Percentiles rank a stretch among this genome's conserved stretches.
These are phyloP conservation scores for Penicillium turbatum DNA, from an alignment of 495 filamentous ascomycete species.

Conservation along the genomic window DNA sequence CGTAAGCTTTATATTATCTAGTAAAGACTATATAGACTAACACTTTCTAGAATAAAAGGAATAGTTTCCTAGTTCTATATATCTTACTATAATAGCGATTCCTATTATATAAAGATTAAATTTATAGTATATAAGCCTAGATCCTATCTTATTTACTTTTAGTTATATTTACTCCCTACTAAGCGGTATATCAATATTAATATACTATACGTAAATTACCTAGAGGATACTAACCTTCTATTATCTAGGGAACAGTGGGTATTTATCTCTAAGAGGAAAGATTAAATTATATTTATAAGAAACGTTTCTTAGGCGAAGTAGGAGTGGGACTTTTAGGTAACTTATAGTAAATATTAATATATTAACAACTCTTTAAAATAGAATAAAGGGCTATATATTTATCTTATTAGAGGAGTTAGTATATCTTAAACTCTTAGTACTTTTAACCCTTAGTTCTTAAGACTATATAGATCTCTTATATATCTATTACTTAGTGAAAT, in stretches of 20 bases:
- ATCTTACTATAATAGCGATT: no score
- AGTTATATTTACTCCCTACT: slow-evolving; percentile 1
- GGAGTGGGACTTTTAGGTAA: neutral
- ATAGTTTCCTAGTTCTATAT: no score
- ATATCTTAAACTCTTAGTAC: neutral
- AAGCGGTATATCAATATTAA: neutral
- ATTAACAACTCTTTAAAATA: neutral
- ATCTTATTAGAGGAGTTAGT: neutral
- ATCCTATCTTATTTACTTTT: no score
- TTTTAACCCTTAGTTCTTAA: no score
- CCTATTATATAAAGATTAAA: no score
- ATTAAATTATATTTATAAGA: neutral
- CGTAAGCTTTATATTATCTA: no score
- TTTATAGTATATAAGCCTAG: no score
- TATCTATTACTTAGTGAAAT: neutral
- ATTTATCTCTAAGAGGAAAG: neutral
- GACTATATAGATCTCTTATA: no score
- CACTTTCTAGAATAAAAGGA: no score
- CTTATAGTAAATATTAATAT: neutral
- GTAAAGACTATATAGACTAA: no score
- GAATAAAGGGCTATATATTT: neutral
- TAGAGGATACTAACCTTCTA: neutral
- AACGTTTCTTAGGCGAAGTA: neutral
- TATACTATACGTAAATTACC: neutral
- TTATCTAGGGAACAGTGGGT: neutral